Evolutionary conservation across 805 yeast species (phyloP), one percentile per base, ranked within the genome.

Genomic region (Ogataea degrootiae): DNA sequence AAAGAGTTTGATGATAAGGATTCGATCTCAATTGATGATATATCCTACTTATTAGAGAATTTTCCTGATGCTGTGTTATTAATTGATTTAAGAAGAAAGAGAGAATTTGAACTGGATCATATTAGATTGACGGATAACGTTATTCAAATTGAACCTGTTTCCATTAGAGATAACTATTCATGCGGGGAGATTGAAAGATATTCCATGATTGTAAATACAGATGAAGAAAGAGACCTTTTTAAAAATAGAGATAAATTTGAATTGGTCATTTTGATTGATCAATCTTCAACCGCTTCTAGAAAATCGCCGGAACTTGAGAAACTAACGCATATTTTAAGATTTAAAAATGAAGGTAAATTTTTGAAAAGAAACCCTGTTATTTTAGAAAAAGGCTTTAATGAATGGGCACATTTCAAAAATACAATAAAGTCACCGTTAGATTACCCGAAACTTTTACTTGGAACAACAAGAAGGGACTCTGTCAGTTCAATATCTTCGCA

Each of bases 131-230:
- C 79, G 23, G 66, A 69, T 12, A 78, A 85, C 45, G 63, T 85
- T 8, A 74, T 87, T 11, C 87, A 91, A 60, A 75, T 91, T 17
- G 96, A 88, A 45, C 97, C 97, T 0, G 72, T 76, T 17, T 72
- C 80, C 0, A 68, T 83, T 17, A 66, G 80, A 44, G 62, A 66
- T 1, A 67, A 69, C 9, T 77, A 79, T 58, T 71, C 77, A 0
- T 87, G 86, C 56, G 66, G 62, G n/a, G 92, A 85, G 46, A 66
- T 91, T n/a, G 87, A 85, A 55, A 74, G 72, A 39, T 67, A 77
- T 41, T 74, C 92, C 11, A 67, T 82, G 48, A 62, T 79, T 15
- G 73, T 77, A 2, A 71, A 86, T 15, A 79, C 90, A 2, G 72
- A 71, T 14, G 61, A 62, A 4, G 94, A 88, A 57, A 75, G 74